Conservation (phyloP, 257 asterid genomes). For the Solanum medicagineum region DNA sequence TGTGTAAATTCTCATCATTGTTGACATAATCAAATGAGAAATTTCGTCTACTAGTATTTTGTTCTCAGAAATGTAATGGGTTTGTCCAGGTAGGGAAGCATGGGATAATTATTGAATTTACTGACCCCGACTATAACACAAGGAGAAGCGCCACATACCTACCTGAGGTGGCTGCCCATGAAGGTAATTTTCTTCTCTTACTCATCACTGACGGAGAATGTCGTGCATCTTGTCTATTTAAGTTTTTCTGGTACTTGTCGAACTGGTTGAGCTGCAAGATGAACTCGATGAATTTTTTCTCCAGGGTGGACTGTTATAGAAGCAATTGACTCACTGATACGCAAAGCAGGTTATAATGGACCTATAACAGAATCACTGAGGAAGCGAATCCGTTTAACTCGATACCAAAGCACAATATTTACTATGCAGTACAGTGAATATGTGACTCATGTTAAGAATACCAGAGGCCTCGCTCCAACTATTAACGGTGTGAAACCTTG, state of each 20-base stretch:
- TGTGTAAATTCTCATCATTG: not conserved
- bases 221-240: not conserved
- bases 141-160: conserved; percentile 89
- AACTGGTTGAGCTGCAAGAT: not conserved
- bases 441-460: conserved; percentile 55
- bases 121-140: conserved; percentile 54
- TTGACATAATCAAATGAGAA: not conserved
- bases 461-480: conserved; percentile 67
- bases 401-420: conserved; percentile 79
- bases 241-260: not conserved
- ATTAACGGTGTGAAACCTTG: conserved; percentile 54
- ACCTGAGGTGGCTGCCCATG: conserved; percentile 98
- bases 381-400: conserved; percentile 49
- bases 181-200: conserved; percentile 37
- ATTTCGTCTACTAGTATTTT: not conserved
- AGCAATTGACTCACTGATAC: conserved; percentile 74
- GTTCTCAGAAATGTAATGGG: not conserved
- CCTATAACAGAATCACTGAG: conserved; percentile 46
- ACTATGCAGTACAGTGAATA: conserved; percentile 74
- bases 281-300: not conserved
- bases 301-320: conserved; percentile 73
- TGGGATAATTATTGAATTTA: conserved; percentile 90
- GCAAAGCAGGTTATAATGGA: conserved; percentile 74
- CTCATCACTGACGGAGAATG: not conserved
- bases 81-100: conserved; percentile 75